A percentile compares a stretch with the other conserved stretches of the same genome.
Evolutionary conservation across 768 basidiomycete species (phyloP).

Genomic region (Leucocoprinus sp.): DNA sequence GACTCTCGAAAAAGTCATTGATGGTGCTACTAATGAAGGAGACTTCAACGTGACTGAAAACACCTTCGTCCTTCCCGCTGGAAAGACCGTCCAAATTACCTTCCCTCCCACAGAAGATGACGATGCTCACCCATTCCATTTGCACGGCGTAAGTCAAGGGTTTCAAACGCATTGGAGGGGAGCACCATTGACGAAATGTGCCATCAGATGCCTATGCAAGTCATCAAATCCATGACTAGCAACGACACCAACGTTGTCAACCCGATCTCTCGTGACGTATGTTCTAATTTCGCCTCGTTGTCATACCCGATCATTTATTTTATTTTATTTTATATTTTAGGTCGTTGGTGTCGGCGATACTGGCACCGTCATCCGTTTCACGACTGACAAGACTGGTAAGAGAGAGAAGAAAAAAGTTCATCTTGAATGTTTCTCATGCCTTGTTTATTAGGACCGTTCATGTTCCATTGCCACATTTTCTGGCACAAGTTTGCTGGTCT

Average conservation of each 20-base stretch:
- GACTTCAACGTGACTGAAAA: constrained; percentile 22
- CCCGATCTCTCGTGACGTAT: constrained; percentile 50
- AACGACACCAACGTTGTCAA: constrained; percentile 37
- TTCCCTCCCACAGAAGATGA: constrained; percentile 21
- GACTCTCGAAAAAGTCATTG: constrained; percentile 22
- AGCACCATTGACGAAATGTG: neutral
- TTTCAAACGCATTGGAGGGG: no score
- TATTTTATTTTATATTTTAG: neutral
- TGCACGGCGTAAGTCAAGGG: constrained; percentile 12
- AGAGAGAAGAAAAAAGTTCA: no score
- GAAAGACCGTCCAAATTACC: constrained; percentile 20
- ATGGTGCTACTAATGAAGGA: constrained; percentile 13
- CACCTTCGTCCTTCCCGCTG: constrained; percentile 19
- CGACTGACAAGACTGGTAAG: constrained; percentile 15
- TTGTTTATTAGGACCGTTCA: constrained; percentile 12
- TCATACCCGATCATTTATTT: neutral
- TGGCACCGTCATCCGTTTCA: constrained; percentile 17
- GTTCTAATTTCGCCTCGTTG: constrained; percentile 13
- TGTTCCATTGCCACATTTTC: constrained; percentile 18
- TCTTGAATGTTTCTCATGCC: neutral
- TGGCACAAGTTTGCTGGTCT: constrained; percentile 14
- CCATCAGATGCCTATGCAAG: constrained; percentile 3
- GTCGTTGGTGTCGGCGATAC: constrained; percentile 13
- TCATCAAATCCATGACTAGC: constrained; percentile 23
- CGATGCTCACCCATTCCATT: constrained; percentile 12